Conservation (phyloP, 2,329 filamentous ascomycete genomes). For the Laburnicola sp. region DNA sequence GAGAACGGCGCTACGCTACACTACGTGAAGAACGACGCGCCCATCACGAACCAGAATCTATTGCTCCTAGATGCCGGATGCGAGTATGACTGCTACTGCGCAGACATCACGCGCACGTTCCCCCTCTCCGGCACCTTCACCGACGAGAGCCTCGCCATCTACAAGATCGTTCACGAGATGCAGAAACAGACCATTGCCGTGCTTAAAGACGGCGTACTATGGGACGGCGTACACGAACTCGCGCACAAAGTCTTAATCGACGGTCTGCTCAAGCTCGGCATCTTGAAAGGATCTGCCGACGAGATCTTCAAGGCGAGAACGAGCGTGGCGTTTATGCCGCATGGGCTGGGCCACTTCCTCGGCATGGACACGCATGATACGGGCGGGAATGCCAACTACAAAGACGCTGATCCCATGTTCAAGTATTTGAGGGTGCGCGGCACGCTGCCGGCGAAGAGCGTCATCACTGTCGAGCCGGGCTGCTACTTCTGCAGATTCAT, state of each 20-base stretch:
- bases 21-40: constrained; percentile 64
- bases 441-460: constrained; percentile 72
- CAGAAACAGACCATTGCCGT: constrained; percentile 74
- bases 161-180: constrained; percentile 84
- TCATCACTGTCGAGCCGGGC: constrained; percentile 94
- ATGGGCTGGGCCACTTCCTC: constrained; percentile 56
- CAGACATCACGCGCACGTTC: constrained; percentile 82
- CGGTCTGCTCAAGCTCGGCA: constrained; percentile 73
- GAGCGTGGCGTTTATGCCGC: constrained; percentile 56
- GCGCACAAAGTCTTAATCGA: constrained; percentile 82
- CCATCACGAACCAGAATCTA: constrained; percentile 66
- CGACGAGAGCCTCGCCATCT: constrained; percentile 57
- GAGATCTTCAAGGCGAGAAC: constrained; percentile 51
- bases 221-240: constrained; percentile 78
- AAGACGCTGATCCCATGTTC: constrained; percentile 81
- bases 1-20: constrained; percentile 82
- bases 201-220: constrained; percentile 73
- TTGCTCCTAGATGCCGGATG: constrained; percentile 81
- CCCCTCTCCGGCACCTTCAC: constrained; percentile 67
- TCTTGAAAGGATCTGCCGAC: constrained; percentile 64
- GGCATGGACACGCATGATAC: constrained; percentile 58
- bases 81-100: constrained; percentile 54
- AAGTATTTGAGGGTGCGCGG: constrained; percentile 81
- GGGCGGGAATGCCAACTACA: constrained; percentile 54
- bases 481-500: constrained; percentile 77